Percentiles rank a stretch among this genome's conserved stretches.
phyloP scores from a whole-genome alignment of 2,329 filamentous ascomycete species.

The Rutstroemia sydowiana region DNA sequence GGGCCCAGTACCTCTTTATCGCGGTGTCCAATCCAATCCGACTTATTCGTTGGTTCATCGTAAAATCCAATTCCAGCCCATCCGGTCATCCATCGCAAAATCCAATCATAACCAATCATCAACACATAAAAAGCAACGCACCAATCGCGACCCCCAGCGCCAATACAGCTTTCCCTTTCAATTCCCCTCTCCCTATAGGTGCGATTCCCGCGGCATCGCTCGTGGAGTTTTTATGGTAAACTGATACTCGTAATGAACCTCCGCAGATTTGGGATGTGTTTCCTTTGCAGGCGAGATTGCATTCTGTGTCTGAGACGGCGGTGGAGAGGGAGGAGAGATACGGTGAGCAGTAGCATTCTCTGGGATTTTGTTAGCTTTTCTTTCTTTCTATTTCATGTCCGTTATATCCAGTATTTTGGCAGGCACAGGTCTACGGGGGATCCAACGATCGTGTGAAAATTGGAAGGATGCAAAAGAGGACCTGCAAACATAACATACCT shows the following conservation, averaged over 20 bases:
- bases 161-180: background rate
- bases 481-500: conserved; percentile 14
- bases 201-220: background rate
- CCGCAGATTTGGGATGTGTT: conserved; percentile 5
- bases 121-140: background rate
- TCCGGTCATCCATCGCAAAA: too few relatives aligned
- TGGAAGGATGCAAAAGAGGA: background rate
- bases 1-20: too few relatives aligned
- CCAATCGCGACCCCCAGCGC: background rate
- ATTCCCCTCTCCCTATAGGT: too few relatives aligned
- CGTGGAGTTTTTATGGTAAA: background rate
- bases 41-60: background rate
- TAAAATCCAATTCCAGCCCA: background rate
- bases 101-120: background rate
- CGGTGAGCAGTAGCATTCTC: conserved; percentile 7
- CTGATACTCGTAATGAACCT: background rate
- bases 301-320: background rate
- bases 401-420: too few relatives aligned
- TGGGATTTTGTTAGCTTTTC: background rate
- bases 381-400: background rate
- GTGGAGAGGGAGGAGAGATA: background rate
- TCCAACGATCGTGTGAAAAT: too few relatives aligned
- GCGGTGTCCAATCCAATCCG: too few relatives aligned
- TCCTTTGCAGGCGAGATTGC: conserved; percentile 3
- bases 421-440: too few relatives aligned